Evolutionary conservation across 1,284 basidiomycete genomes (phyloP), one percentile per base, ranked within the genome.

Genomic region (Fistulina hepatica): DNA sequence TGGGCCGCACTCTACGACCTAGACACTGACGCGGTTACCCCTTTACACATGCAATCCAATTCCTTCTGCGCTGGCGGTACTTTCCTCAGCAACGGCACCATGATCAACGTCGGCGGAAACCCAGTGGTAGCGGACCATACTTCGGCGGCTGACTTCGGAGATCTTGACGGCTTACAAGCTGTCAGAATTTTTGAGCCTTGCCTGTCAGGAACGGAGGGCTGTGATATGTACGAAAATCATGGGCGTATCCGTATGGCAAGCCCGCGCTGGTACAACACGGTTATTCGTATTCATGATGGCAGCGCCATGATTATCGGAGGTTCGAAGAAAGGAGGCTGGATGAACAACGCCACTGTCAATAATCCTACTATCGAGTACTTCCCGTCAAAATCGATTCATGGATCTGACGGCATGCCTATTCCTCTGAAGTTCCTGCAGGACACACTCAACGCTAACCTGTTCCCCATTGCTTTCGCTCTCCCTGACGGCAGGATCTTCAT

Each of bases 61-160:
- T 88, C 82, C n/a, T 91, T 90, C 60, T 91, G 86, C 53, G 86
- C 86, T 5, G 82, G 82, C 19, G 86, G 88, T 12, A 65, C 73
- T 3, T 88, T 85, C 56, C 57, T 85, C 22, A 56, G 74, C 27
- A 83, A 85, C 46, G 84, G 82, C 2, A 83, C 81, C 0, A 53
- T 88, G 21, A 59, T 85, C 52, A 84, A 74, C 48, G 76, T 85
- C 13, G 82, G 84, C 37, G 83, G 82, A 6, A 84, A 86, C 51
- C 81, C 79, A 9, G 74, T 81, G 27, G 76, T 81, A 12, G 68
- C 68, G 36, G 65, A 63, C 44, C 61, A 65, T 24, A 82, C 80
- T 2, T 64, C 71, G 40, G 53, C 79, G 31, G 73, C 76, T 5
- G 79, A 86, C 51, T 85, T 86, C 53, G 81, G 80, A 21, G 79